Base-by-base conservation (phyloP, 2,329 filamentous ascomycete genomes). In the Penicillium expansum region DNA sequence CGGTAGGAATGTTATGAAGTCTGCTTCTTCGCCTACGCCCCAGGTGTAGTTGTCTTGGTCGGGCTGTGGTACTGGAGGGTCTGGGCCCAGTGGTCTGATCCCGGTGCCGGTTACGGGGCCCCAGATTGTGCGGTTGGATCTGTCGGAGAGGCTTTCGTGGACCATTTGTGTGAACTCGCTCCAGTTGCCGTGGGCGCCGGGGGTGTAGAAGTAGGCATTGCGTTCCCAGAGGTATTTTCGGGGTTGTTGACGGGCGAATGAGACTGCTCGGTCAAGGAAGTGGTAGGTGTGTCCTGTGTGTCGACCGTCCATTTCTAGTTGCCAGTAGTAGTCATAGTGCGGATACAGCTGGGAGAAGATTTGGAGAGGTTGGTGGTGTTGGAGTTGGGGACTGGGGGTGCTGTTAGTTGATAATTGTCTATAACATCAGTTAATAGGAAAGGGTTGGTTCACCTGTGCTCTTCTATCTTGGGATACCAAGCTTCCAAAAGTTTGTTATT, bases 221-320 rank as follows among this genome's bases (percentile, higher is more conserved):
- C 89, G 84, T 71, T 93, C 90, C 90, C 90, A 93, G 10, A 91
- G 79, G n/a, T 85, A 84, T 58, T 85, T 83, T 29, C 89, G 83
- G 1, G 86, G 84, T 69, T 93, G 89, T 48, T 83, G 72, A 55
- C 81, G 81, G 2, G 86, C 84, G 86, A 89, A 93, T 44, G 80
- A 77, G 14, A 81, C 81, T 13, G 91, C 79, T 42, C 85, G 83
- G 60, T 88, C 80, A 61, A 93, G 87, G 14, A 93, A 81, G 68
- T 92, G 88, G 73, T 92, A 87, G 71, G 84, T 85, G 65, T 85
- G 85, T 37, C 86, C 86, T 3, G 85, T 79, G 70, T 82, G 84
- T 37, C 86, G 80, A 76, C 86, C 83, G 65, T 88, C 85, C 81
- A 88, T 85, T 71, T 89, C 86, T 80, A 85, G 86, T 71, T 88